Conservation (phyloP, 306 rosid genomes). For the Vachellia pachyceras region DNA sequence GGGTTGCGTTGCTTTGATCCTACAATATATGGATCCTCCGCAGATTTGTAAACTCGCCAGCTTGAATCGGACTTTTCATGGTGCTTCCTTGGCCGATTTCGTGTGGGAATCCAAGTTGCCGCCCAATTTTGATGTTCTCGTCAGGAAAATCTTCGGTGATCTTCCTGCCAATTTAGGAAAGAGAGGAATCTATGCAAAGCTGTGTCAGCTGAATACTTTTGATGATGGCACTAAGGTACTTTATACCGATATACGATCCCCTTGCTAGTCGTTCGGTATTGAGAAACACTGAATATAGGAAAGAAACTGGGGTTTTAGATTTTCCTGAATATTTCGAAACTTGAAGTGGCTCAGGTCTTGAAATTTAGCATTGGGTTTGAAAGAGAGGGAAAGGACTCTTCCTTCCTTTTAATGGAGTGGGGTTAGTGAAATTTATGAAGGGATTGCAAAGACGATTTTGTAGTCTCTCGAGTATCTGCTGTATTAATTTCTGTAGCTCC, state of each 20-base stretch:
- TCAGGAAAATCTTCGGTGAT: constrained; percentile 45
- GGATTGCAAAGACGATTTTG: neutral
- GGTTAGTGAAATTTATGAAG: neutral
- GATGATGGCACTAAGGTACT: constrained; percentile 52
- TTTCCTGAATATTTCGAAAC: neutral
- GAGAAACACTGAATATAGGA: neutral
- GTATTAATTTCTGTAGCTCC: neutral
- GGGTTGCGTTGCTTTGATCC: constrained; percentile 66
- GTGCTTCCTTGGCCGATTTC: constrained; percentile 77
- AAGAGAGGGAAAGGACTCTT: neutral
- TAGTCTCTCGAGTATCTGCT: neutral
- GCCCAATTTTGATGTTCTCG: constrained; percentile 50
- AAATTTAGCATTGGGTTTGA: neutral
- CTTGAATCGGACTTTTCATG: constrained; percentile 72
- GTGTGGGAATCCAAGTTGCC: constrained; percentile 85
- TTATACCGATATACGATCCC: no score
- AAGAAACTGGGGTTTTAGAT: neutral
- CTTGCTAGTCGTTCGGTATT: neutral
- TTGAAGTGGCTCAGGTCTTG: neutral
- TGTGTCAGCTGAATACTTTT: constrained; percentile 54
- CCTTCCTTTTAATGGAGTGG: neutral
- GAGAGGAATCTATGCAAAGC: constrained; percentile 63
- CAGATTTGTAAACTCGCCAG: constrained; percentile 63
- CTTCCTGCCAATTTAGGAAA: constrained; percentile 46
- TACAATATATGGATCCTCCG: constrained; percentile 59